Conservation (phyloP, 768 basidiomycete genomes). For the Russula sp. region DNA sequence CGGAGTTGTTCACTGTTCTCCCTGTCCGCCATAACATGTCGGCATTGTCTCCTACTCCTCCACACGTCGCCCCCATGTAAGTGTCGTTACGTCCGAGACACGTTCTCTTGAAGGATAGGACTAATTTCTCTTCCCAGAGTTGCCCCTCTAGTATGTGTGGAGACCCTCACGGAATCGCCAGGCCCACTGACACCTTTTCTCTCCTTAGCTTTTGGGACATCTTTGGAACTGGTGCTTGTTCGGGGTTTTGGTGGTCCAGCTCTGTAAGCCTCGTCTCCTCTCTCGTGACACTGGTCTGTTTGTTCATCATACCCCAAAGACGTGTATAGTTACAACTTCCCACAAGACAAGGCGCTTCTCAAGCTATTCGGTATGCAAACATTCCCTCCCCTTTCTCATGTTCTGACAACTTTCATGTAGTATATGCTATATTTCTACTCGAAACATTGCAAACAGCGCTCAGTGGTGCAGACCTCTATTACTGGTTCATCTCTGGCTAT, state of each 20-base stretch:
- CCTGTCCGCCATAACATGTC: neutral
- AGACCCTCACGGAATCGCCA: neutral
- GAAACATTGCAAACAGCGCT: constrained; percentile 22
- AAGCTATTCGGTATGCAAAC: neutral
- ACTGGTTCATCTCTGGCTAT: constrained; percentile 29
- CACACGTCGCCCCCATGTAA: neutral
- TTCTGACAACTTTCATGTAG: constrained; percentile 14
- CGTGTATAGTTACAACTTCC: constrained; percentile 14
- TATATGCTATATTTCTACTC: constrained; percentile 25
- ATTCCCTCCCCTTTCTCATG: too few relatives aligned
- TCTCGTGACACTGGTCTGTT: too few relatives aligned
- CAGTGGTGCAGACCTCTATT: constrained; percentile 27
- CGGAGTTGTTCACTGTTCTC: neutral
- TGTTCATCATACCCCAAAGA: neutral
- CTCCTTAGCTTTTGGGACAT: constrained; percentile 7
- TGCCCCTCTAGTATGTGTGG: constrained; percentile 1
- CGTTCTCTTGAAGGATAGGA: neutral
- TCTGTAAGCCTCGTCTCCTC: neutral
- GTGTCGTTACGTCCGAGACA: neutral
- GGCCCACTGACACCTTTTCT: neutral
- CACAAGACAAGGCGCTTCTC: neutral
- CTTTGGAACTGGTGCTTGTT: constrained; percentile 14
- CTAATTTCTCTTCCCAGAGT: neutral
- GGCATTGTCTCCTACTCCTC: neutral
- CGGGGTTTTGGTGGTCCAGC: constrained; percentile 4